Evolutionary conservation across 2,329 filamentous ascomycete genomes (phyloP).

Genomic region (Dactylellina cionopaga): DNA sequence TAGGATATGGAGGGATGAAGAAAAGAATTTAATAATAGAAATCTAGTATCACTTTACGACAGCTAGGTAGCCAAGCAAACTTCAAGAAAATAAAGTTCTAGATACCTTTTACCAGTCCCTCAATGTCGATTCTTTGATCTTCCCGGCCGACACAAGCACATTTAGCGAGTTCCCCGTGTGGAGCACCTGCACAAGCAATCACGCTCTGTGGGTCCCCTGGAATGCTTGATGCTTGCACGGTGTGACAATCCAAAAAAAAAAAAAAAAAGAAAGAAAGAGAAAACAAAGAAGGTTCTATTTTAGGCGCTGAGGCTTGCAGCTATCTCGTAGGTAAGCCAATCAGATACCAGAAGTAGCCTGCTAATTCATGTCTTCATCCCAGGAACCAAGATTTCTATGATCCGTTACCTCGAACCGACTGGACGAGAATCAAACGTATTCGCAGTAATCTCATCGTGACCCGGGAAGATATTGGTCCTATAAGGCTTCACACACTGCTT

Average conservation of each 20-base stretch:
- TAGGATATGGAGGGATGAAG: constrained; percentile 1
- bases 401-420: constrained; percentile 25
- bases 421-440: not conserved
- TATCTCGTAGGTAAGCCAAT: constrained; percentile 35
- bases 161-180: constrained; percentile 41
- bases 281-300: constrained; percentile 46
- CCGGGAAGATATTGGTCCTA: constrained; percentile 12
- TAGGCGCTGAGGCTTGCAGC: constrained; percentile 46
- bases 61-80: too few species aligned
- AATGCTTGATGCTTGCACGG: constrained; percentile 3
- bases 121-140: not conserved
- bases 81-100: constrained; percentile 14
- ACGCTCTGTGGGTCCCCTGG: constrained; percentile 5
- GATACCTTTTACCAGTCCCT: too few species aligned
- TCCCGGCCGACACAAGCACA: not conserved
- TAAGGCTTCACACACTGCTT: constrained; percentile 11
- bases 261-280: constrained; percentile 8
- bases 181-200: constrained; percentile 4
- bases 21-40: constrained; percentile 39
- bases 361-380: constrained; percentile 10
- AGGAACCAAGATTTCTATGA: constrained; percentile 51
- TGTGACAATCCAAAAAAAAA: constrained; percentile 23
- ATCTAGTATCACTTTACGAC: constrained; percentile 23
- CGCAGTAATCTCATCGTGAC: constrained; percentile 1
- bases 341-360: not conserved